Base-by-base conservation (phyloP, 345 rosid genomes). In the Bruguiera parviflora region DNA sequence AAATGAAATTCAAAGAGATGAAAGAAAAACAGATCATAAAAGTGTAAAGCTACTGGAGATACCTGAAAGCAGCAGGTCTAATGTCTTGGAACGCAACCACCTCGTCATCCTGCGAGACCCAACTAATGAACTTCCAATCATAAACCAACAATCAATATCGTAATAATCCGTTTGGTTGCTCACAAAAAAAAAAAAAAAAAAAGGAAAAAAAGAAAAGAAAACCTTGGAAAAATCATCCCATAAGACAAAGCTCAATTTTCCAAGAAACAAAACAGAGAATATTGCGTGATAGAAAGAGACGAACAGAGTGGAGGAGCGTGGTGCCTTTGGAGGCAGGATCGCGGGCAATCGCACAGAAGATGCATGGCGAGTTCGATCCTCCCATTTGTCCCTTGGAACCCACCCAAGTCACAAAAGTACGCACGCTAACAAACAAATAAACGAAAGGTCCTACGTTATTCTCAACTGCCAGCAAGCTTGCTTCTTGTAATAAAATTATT, bases 41-140 rank as follows among this genome's bases (percentile, higher is more conserved):
- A 24, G 6, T 18, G 18, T 56, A n/a, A 46, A 68, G 53, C 6
- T 46, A 61, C 32, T 1, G 29, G 60, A 51, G 11, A 64, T 76
- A 89, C 97, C 97, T 89, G 82, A 75, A 85, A 4, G 97, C 92
- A 6, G 97, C 74, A 22, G 96, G 97, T 32, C 78, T 89, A 76
- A 94, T 87, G 68, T 94, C 97, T 72, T 84, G 88, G 80, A 94
- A 91, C 22, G 97, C 96, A 46, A 88, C 72, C 61, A 91, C 95
- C 72, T 82, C 88, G n/a, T 87, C 89, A 75, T 94, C 96, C 97
- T 91, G 86, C 78, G 65, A 49, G 60, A 55, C 31, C 52, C 3
- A 58, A 71, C 64, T 21, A 10, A 37, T 20, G 21, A 58, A 47
- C 33, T 61, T 43, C 3, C 13, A 51, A 65, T 21, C 8, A 24